A percentile compares a stretch with the other conserved stretches of the same genome.
Conservation (phyloP, 2,329 filamentous ascomycete species). For the Thelonectria rubi region DNA sequence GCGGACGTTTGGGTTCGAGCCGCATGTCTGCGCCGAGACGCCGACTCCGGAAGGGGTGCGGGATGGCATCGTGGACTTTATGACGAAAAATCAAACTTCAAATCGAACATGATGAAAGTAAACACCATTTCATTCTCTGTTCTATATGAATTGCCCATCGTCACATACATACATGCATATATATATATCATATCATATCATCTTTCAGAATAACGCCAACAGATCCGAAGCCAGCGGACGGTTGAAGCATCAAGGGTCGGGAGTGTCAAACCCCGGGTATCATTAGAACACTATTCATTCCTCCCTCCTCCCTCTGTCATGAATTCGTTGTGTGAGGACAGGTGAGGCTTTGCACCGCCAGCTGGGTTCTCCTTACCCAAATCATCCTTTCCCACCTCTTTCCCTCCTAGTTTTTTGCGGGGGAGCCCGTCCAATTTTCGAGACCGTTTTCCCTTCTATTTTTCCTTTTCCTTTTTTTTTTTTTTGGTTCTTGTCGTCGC, state of each 20-base stretch:
- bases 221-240: not conserved
- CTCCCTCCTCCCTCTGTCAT: slow-evolving; percentile 11
- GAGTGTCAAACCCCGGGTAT: slow-evolving; percentile 44
- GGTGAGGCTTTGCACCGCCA: not conserved
- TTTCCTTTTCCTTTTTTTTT: not conserved
- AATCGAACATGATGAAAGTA: slow-evolving; percentile 24
- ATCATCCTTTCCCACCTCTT: not conserved
- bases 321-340: not conserved
- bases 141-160: not conserved
- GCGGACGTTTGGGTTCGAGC: slow-evolving; percentile 70
- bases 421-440: not conserved
- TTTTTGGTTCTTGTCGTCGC: not conserved
- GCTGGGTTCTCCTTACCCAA: not conserved
- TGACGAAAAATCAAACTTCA: slow-evolving; percentile 28
- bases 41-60: slow-evolving; percentile 85
- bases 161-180: not conserved
- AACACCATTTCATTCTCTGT: not conserved
- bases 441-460: not conserved
- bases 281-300: slow-evolving; percentile 36
- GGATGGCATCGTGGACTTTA: slow-evolving; percentile 66
- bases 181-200: not conserved
- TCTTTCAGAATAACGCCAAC: not conserved
- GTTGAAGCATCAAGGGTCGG: slow-evolving; percentile 24
- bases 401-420: not conserved
- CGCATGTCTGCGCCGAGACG: slow-evolving; percentile 81